Percentiles rank a stretch among this genome's conserved stretches.
phyloP scores from a whole-genome alignment of 2,329 filamentous ascomycete genomes.

The Delphinella strobiligena region DNA sequence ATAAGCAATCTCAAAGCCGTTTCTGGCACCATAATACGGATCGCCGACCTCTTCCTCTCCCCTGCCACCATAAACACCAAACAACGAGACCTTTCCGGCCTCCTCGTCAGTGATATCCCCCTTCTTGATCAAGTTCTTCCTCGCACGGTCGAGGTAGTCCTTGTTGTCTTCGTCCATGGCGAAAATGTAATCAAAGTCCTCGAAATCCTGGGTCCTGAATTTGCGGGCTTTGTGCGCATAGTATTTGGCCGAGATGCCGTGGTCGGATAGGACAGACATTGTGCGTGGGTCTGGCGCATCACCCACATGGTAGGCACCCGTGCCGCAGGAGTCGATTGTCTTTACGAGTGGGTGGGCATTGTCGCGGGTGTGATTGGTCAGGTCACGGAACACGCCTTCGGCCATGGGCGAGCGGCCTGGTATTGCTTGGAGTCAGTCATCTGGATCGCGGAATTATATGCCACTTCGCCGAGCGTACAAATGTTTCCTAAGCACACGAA shows the following conservation, averaged over 20 bases:
- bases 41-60: slow-evolving; percentile 61
- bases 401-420: slow-evolving; percentile 70
- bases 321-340: slow-evolving; percentile 78
- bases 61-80: slow-evolving; percentile 61
- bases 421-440: no score
- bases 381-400: slow-evolving; percentile 75
- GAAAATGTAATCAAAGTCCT: slow-evolving; percentile 81
- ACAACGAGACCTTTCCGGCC: slow-evolving; percentile 44
- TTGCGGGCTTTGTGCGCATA: slow-evolving; percentile 70
- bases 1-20: slow-evolving; percentile 77
- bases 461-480: slow-evolving; percentile 41
- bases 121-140: slow-evolving; percentile 37
- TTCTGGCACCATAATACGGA: slow-evolving; percentile 80
- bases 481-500: slow-evolving; percentile 98
- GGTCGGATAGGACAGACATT: slow-evolving; percentile 59
- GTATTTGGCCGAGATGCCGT: slow-evolving; percentile 53
- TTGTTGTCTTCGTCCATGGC: slow-evolving; percentile 88
- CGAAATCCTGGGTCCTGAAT: slow-evolving; percentile 60
- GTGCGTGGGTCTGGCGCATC: slow-evolving; percentile 71
- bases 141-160: slow-evolving; percentile 51
- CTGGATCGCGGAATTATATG: no score
- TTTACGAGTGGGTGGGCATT: slow-evolving; percentile 41
- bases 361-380: slow-evolving; percentile 45
- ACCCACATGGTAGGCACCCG: slow-evolving; percentile 73
- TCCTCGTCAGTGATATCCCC: slow-evolving; percentile 27